Conservation (phyloP, 1,139 yeast species). For the Yueomyces sp. region DNA sequence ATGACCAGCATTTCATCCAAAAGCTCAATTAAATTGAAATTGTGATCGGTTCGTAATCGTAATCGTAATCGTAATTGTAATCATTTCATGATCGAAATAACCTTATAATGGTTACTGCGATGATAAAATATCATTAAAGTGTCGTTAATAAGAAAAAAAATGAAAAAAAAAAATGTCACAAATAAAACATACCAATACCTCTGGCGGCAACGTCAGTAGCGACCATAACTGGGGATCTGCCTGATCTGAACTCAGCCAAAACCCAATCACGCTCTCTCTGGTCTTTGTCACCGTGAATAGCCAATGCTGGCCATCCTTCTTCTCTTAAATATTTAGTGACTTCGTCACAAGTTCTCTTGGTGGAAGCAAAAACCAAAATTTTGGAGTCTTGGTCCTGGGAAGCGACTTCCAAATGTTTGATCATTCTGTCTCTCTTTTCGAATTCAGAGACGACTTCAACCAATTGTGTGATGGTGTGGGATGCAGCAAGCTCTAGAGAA, state of each 20-base stretch:
- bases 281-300: conserved; percentile 97
- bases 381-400: conserved; percentile 70
- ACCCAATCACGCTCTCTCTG: conserved; percentile 99
- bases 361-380: conserved; percentile 79
- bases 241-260: conserved; percentile 77
- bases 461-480: conserved; percentile 88
- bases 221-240: conserved; percentile 93
- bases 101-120: no score
- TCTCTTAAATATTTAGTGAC: conserved; percentile 82
- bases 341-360: conserved; percentile 96
- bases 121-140: conserved; percentile 1
- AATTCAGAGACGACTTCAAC: conserved; percentile 85
- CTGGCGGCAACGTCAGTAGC: conserved; percentile 99
- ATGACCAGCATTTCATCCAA: no score
- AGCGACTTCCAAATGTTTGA: conserved; percentile 74
- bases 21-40: no score
- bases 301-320: conserved; percentile 98
- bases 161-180: no score
- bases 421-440: conserved; percentile 86
- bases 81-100: no score
- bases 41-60: no score
- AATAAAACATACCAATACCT: conserved; percentile 87
- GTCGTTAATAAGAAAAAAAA: conserved; percentile 1
- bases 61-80: background rate
- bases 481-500: conserved; percentile 89